Base-by-base conservation (phyloP, 352 stramenopile species). In the Pythium myriotylum region DNA sequence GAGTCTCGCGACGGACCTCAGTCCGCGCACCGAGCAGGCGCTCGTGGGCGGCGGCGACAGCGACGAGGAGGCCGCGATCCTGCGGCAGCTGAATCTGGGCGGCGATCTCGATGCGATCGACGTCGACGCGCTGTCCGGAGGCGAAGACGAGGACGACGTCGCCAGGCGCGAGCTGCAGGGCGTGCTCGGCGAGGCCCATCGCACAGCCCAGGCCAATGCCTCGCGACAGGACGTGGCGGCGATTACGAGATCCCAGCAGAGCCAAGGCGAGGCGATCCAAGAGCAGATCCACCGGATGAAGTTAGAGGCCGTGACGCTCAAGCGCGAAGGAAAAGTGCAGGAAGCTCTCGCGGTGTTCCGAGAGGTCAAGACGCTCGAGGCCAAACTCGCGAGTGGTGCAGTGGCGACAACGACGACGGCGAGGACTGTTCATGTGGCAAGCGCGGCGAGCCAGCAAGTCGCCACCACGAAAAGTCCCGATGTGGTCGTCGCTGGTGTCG, bases 61-160 rank as follows among this genome's bases (percentile, higher is more conserved):
- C 32, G 77, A 90, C 40, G 82, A 91, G 41, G 80, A 92, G 54
- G 69, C 76, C n/a, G 67, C 65, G 20, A 88, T 92, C 32, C 50
- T 92, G 29, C 68, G 75, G 16, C 67, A 74, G 27, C 69, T 91
- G 17, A 70, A 85, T 41, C 40, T 89, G 16, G 39, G 50, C 8
- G 67, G 51, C 14, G 54, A 52, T 5, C 17, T 67, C 4, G 65
- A 80, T 9, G 41, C 60, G 23, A 14, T 77, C 6, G 63, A 62
- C 32, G 53, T 80, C 13, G 57, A 70, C 26, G 72, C 68, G 29
- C 53, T 76, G 41, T 62, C 61, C 1, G 71, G 62, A 5, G 54
- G 56, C 40, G 68, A 67, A 2, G 59, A 67, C 1, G 37, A 62
- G 17, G 51, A 59, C 4, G 55, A 55, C 7, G 52, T 45, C 19